These are phyloP conservation scores for Wickerhamiella azymoides DNA, from an alignment of 805 yeast species.

Conservation along the genomic window DNA sequence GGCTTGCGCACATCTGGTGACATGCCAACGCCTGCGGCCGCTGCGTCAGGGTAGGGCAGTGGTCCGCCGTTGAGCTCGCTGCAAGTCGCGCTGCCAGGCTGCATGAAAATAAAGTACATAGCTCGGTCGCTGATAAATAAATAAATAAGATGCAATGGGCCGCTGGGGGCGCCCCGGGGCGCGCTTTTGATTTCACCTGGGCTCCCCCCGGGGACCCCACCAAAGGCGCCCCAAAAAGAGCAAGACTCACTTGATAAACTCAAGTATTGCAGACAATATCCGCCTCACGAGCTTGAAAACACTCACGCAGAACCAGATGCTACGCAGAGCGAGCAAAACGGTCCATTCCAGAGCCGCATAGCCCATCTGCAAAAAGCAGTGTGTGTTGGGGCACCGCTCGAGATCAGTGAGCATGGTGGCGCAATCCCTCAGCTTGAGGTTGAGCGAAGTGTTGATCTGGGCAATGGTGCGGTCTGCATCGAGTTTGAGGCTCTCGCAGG, in stretches of 20 bases:
- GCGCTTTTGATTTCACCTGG: no score
- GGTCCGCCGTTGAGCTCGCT: no score
- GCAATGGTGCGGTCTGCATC: slow-evolving; percentile 19
- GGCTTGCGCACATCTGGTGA: no score
- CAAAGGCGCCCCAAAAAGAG: no score
- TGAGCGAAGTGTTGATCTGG: slow-evolving; percentile 20
- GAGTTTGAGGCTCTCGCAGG: slow-evolving; percentile 16
- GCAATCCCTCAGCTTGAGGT: slow-evolving; percentile 18
- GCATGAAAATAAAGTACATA: no score
- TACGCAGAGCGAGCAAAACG: slow-evolving; percentile 15
- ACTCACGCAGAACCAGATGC: slow-evolving; percentile 15
- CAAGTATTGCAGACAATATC: neutral
- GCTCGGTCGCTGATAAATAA: no score
- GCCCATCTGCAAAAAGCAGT: slow-evolving; percentile 8
- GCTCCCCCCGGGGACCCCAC: no score
- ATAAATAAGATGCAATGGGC: no score
- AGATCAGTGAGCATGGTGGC: slow-evolving; percentile 17
- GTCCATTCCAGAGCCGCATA: slow-evolving; percentile 17
- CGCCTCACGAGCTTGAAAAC: neutral
- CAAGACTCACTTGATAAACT: neutral
- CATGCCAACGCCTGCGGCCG: no score
- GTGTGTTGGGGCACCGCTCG: slow-evolving; percentile 9
- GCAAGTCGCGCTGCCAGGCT: no score
- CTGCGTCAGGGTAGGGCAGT: no score
- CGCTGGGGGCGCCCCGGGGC: no score